These are phyloP conservation scores for Pochonia chlamydosporia DNA, from an alignment of 2,329 filamentous ascomycete species.

Conservation along the genomic window DNA sequence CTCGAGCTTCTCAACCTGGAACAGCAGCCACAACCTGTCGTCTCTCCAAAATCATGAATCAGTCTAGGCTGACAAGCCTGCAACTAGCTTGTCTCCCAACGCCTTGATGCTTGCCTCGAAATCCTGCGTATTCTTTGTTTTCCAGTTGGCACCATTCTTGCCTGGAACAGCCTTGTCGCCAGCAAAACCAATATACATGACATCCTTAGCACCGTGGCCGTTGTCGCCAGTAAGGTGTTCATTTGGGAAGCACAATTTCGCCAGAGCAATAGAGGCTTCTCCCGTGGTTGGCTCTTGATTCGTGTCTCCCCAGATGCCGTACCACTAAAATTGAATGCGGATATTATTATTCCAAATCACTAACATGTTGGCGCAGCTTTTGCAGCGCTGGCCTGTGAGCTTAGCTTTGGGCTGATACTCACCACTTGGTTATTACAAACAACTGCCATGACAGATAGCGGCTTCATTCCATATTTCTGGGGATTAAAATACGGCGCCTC, in stretches of 20 bases:
- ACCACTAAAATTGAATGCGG: too few species aligned
- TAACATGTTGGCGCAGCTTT: slow-evolving; percentile 24
- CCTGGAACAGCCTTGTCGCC: slow-evolving; percentile 52
- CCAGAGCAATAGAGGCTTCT: slow-evolving; percentile 52
- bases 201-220: slow-evolving; percentile 51
- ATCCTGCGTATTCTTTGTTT: slow-evolving; percentile 37
- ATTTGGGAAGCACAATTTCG: slow-evolving; percentile 49
- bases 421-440: slow-evolving; percentile 44
- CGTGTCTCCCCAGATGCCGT: too few species aligned
- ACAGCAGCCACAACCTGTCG: too few species aligned
- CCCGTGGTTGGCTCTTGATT: slow-evolving; percentile 52
- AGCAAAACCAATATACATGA: slow-evolving; percentile 56
- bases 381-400: not conserved
- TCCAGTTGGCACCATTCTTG: slow-evolving; percentile 46
- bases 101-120: slow-evolving; percentile 48
- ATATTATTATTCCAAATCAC: too few species aligned
- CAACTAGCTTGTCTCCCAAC: slow-evolving; percentile 46
- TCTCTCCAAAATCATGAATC: too few species aligned
- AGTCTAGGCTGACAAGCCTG: too few species aligned
- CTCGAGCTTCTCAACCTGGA: too few species aligned
- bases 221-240: slow-evolving; percentile 43
- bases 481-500: slow-evolving; percentile 39
- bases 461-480: slow-evolving; percentile 35
- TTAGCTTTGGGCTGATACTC: slow-evolving; percentile 1
- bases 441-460: slow-evolving; percentile 48